Base-by-base conservation (phyloP, 768 basidiomycete species). In the Boletus insuetus region DNA sequence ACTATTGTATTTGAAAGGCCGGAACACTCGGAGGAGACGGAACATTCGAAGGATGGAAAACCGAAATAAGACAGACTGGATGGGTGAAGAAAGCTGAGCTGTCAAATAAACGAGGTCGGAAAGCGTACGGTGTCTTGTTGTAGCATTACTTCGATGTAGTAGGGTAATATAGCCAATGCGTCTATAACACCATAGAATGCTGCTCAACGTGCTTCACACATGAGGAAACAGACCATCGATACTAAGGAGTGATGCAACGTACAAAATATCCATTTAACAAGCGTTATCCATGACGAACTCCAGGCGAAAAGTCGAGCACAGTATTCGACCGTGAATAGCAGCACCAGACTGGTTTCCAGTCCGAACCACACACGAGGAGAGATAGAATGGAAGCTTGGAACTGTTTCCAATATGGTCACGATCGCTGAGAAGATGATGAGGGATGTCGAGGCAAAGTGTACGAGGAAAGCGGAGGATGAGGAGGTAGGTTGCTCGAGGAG, bases 31-130 rank as follows among this genome's bases (percentile, higher is more conserved):
- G 24, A 95, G 71, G 3, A 96, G 80, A 32, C 94, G 86, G 70
- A 95, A 94, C 73, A 92, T 93, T 38, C 94, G 80, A 35, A 97
- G 74, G 53, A 96, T 95, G 0, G 92, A 93, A 69, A 95, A 97
- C 17, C 94, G 80, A 72, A 95, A 96, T 50, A 93, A 76, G 34
- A 88, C 87, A 5, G 90, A 87, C 89, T 92, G 66, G 32, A 49
- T 32, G 38, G 26, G 14, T 46, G 9, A 49, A 45, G 37, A 29
- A 43, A 40, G 22, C 3, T 43, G 38, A 43, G 32, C 5, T 34
- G 16, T 26, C n/a, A 51, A 43, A 32, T 10, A 26, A 38, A 48
- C 29, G 60, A 56, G 39, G 42, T 26, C 11, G 29, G n/a, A 47
- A 49, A 32, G 73, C 83, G 43, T 60, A 91, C 91, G 2, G 92